phyloP scores from a whole-genome alignment of 2,329 filamentous ascomycete species.

The Colletotrichum cereale region DNA sequence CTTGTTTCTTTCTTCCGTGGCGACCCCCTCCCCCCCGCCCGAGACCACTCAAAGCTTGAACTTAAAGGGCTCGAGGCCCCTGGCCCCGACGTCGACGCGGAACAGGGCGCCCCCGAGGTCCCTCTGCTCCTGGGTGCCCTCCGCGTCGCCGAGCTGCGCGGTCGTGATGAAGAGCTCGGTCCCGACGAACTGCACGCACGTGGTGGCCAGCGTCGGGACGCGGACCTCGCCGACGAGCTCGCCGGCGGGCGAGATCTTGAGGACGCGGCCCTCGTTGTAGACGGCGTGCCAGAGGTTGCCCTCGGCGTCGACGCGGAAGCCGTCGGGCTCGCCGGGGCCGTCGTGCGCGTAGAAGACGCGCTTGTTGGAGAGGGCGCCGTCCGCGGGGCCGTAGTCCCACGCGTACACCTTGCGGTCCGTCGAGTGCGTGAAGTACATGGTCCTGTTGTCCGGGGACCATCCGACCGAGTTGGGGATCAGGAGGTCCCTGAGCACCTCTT shows the following conservation, averaged over 20 bases:
- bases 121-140: conserved; percentile 69
- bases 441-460: conserved; percentile 80
- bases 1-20: background rate
- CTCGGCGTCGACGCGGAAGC: conserved; percentile 84
- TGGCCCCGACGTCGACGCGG: conserved; percentile 80
- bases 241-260: conserved; percentile 79
- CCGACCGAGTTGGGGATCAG: conserved; percentile 88
- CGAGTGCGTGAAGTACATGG: conserved; percentile 87
- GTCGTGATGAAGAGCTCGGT: conserved; percentile 83
- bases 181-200: conserved; percentile 85
- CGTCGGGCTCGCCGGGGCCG: conserved; percentile 79
- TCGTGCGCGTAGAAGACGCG: conserved; percentile 80
- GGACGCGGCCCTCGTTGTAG: conserved; percentile 82
- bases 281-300: conserved; percentile 91
- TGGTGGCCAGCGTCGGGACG: conserved; percentile 83
- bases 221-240: conserved; percentile 79
- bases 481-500: conserved; percentile 71
- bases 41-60: conserved; percentile 64
- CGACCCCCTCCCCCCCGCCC: too few species aligned
- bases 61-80: conserved; percentile 72
- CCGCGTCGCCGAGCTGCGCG: conserved; percentile 74
- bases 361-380: conserved; percentile 75
- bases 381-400: conserved; percentile 78
- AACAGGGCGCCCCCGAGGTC: conserved; percentile 79
- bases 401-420: conserved; percentile 77